Percentiles rank a stretch among this genome's conserved stretches.
These are phyloP conservation scores for Fusarium sp. DNA, from an alignment of 2,329 filamentous ascomycete genomes.

Conservation along the genomic window DNA sequence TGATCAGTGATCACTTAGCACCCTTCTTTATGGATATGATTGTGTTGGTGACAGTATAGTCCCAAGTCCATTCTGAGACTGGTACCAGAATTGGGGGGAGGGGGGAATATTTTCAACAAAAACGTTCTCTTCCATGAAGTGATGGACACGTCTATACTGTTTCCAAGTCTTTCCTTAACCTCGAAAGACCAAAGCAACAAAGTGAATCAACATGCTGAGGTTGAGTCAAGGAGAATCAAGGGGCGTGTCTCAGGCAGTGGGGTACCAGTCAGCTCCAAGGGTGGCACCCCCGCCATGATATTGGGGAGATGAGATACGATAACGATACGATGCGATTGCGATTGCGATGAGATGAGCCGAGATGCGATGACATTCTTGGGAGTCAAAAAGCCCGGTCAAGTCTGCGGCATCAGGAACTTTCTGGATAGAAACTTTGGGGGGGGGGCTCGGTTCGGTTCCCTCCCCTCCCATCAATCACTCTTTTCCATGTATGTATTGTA, in stretches of 20 bases:
- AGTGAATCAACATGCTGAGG: neutral
- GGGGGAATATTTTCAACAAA: neutral
- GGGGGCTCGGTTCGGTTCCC: neutral
- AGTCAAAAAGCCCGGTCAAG: neutral
- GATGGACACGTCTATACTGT: neutral
- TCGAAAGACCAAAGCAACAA: constrained; percentile 1
- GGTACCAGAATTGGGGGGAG: neutral
- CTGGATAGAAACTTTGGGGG: neutral
- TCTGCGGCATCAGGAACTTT: neutral
- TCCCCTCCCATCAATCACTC: neutral
- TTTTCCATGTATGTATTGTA: neutral
- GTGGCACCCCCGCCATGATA: constrained; percentile 30
- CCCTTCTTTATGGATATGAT: neutral
- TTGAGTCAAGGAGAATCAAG: constrained; percentile 7
- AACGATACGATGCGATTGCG: constrained; percentile 43
- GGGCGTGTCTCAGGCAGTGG: constrained; percentile 18
- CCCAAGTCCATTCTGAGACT: neutral
- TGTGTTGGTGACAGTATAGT: neutral
- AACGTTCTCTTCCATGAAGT: neutral
- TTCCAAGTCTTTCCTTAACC: neutral
- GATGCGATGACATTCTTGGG: constrained; percentile 4
- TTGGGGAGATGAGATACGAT: constrained; percentile 43
- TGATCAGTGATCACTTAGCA: constrained; percentile 6
- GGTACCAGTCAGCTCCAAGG: constrained; percentile 25
- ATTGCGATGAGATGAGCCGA: constrained; percentile 38